Conservation (phyloP, 345 rosid genomes). For the Dipteronia sinensis region DNA sequence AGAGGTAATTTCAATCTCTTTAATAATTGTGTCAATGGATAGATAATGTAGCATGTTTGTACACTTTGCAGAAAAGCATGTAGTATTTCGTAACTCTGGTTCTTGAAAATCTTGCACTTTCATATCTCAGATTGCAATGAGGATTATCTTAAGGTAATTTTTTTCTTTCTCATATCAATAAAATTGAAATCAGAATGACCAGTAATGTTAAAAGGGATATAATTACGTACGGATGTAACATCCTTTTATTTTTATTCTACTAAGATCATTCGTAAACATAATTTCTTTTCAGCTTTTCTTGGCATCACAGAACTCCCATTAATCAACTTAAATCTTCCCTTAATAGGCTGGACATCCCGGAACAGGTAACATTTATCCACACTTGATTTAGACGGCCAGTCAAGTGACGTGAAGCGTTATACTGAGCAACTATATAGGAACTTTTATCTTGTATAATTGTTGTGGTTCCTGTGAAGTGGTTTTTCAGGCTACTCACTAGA, state of each 20-base stretch:
- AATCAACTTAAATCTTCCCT: too few species aligned
- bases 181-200: too few species aligned
- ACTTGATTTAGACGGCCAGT: slow-evolving; percentile 44
- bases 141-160: slow-evolving; percentile 89
- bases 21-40: too few species aligned
- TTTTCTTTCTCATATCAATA: slow-evolving; percentile 15
- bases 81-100: slow-evolving; percentile 69
- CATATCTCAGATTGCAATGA: slow-evolving; percentile 77
- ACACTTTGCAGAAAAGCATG: slow-evolving; percentile 72
- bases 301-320: too few species aligned
- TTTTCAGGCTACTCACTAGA: slow-evolving; percentile 29
- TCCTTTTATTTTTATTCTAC: too few species aligned
- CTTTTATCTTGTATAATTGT: neutral
- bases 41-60: neutral
- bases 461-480: slow-evolving; percentile 2
- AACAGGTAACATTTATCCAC: slow-evolving; percentile 42
- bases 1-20: too few species aligned
- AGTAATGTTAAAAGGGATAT: too few species aligned
- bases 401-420: slow-evolving; percentile 37
- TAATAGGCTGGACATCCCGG: slow-evolving; percentile 23
- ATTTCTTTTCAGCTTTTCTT: too few species aligned
- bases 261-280: too few species aligned
- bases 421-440: slow-evolving; percentile 44
- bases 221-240: too few species aligned
- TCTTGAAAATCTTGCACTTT: slow-evolving; percentile 91